Percentiles rank a stretch among this genome's conserved stretches.
These are phyloP conservation scores for Oryza coarctata DNA, from an alignment of 176 grass and related monocot species.

Conservation along the genomic window DNA sequence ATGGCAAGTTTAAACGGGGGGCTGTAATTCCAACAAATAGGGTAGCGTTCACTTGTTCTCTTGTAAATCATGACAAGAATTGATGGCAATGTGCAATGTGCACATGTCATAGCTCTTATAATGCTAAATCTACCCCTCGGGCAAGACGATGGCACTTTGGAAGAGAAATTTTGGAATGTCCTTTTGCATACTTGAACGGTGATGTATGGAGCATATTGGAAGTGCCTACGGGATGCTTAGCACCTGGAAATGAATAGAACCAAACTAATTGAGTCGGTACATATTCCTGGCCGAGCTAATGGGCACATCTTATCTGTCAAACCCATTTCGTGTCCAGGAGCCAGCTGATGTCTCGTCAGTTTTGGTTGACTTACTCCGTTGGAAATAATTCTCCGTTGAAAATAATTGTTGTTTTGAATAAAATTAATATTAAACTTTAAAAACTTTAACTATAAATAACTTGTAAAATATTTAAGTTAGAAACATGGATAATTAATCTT, in stretches of 20 bases:
- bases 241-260: not conserved
- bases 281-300: not conserved
- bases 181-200: conserved; percentile 6
- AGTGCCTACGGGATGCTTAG: not conserved
- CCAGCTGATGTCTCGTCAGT: not conserved
- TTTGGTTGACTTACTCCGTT: not conserved
- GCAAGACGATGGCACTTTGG: conserved; percentile 30
- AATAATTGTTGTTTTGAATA: too few species aligned
- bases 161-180: conserved; percentile 9
- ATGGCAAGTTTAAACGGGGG: conserved; percentile 12
- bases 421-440: too few species aligned
- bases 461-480: too few species aligned
- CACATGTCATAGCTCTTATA: conserved; percentile 36
- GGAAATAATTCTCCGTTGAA: too few species aligned
- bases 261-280: not conserved
- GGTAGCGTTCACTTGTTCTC: conserved; percentile 40
- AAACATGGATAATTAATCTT: too few species aligned
- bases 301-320: not conserved
- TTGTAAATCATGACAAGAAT: conserved; percentile 37
- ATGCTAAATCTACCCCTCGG: conserved; percentile 33
- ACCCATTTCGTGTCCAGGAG: not conserved
- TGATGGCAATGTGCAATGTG: conserved; percentile 25
- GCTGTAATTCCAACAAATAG: conserved; percentile 44
- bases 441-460: too few species aligned
- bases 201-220: conserved; percentile 24